phyloP scores from a whole-genome alignment of 1,284 basidiomycete species.

The Irpex rosettiformis region DNA sequence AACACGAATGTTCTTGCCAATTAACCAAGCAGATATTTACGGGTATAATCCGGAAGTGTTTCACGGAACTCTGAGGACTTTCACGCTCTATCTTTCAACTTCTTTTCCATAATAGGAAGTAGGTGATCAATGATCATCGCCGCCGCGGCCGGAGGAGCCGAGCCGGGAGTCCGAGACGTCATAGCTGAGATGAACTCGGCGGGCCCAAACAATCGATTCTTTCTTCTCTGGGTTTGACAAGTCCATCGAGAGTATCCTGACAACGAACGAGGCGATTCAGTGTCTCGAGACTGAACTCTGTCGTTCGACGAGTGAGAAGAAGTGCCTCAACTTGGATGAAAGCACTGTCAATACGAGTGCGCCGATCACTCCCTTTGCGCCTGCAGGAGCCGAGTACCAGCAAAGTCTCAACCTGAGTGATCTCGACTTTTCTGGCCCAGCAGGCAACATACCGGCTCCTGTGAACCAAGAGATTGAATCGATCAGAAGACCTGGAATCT shows the following conservation, averaged over 20 bases:
- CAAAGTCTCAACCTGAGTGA: slow-evolving; percentile 46
- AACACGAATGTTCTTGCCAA: background rate
- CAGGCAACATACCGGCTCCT: no score
- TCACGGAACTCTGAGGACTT: background rate
- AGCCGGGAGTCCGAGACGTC: slow-evolving; percentile 5
- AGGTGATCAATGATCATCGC: background rate
- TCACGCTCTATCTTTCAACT: background rate
- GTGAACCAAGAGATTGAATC: no score
- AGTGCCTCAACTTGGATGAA: slow-evolving; percentile 44
- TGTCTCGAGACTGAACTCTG: slow-evolving; percentile 81
- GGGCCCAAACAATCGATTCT: slow-evolving; percentile 75
- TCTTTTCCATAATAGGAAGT: background rate
- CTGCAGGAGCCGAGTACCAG: slow-evolving; percentile 31
- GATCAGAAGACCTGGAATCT: no score
- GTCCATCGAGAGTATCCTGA: slow-evolving; percentile 70
- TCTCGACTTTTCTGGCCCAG: slow-evolving; percentile 63
- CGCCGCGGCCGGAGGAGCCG: background rate
- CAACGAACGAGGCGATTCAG: slow-evolving; percentile 73
- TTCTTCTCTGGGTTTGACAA: slow-evolving; percentile 80
- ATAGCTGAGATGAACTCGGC: slow-evolving; percentile 6
- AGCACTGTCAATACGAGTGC: slow-evolving; percentile 33
- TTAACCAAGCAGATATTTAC: background rate
- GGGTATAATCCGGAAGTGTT: background rate
- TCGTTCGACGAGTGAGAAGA: slow-evolving; percentile 69
- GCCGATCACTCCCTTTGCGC: slow-evolving; percentile 44